Evolutionary conservation across 345 rosid genomes (phyloP).

Genomic region (Eucalyptus curtisii): DNA sequence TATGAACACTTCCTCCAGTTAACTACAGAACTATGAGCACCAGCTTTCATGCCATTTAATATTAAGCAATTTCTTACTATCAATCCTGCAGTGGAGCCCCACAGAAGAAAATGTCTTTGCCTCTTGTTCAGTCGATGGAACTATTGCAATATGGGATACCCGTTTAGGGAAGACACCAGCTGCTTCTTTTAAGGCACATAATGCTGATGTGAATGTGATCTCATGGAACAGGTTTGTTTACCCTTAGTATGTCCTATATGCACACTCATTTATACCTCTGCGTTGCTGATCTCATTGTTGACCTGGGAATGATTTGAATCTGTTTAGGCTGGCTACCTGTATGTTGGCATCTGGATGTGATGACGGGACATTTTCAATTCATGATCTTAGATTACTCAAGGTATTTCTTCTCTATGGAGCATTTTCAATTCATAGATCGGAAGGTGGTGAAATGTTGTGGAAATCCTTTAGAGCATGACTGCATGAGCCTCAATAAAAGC

Average conservation of each 20-base stretch:
- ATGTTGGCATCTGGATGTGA: slow-evolving; percentile 97
- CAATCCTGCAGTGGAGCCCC: slow-evolving; percentile 88
- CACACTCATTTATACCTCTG: neutral
- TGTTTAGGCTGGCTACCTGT: slow-evolving; percentile 69
- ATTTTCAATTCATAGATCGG: neutral
- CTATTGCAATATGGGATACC: slow-evolving; percentile 82
- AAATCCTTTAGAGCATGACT: neutral
- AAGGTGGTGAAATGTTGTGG: neutral
- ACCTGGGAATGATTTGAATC: neutral
- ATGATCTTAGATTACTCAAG: slow-evolving; percentile 70
- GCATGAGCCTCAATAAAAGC: neutral
- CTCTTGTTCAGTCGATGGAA: slow-evolving; percentile 80
- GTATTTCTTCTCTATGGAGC: slow-evolving; percentile 4
- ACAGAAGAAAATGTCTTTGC: slow-evolving; percentile 70
- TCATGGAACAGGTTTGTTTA: slow-evolving; percentile 88
- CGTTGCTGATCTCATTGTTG: neutral
- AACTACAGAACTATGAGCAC: neutral
- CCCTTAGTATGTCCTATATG: neutral
- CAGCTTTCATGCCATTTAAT: neutral
- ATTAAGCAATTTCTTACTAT: neutral
- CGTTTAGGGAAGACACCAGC: slow-evolving; percentile 59
- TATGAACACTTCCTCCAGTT: neutral
- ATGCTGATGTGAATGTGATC: slow-evolving; percentile 90
- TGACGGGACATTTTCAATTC: slow-evolving; percentile 89
- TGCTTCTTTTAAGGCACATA: slow-evolving; percentile 69